Base-by-base conservation (phyloP, 2,329 filamentous ascomycete species). In the Clarireedia monteithiana region DNA sequence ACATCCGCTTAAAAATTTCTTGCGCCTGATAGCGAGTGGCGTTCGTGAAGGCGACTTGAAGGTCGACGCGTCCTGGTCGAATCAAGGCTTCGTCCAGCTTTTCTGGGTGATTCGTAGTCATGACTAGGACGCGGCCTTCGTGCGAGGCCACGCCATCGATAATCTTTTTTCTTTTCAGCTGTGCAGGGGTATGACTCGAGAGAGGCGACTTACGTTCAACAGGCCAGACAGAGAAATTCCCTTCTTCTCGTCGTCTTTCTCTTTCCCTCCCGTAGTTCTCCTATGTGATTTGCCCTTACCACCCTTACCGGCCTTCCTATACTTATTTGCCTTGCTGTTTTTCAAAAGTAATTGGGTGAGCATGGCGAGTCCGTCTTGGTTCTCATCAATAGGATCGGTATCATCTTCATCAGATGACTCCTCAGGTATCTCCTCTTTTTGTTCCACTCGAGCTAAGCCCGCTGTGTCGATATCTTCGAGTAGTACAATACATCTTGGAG, bases 71-170 rank as follows among this genome's bases (percentile, higher is more conserved):
- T 1, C 88, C 87, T 0, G 88, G 86, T 0, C 88, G 77, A 50
- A 91, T 84, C 5, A 94, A 77, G 0, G 87, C 88, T 47, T 84
- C 78, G 66, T 91, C 88, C 0, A 92, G 79, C 14, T 80, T 77
- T 63, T 91, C 84, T 2, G 85, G 85, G 58, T 83, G 80, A 70
- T 92, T 94, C 34, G 86, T 90, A 0, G 88, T 91, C 85, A 91
- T 90, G 72, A 92, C 84, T 17, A 92, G 78, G 12, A 92, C 81
- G 47, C 87, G 81, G 26, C 88, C 88, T 71, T 92, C 88, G 63
- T 89, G 86, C 3, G 84, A 87, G 1, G 86, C 86, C 1, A 91
- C 88, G 54, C 89, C 65, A n/a, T 56, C 53, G 10, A 56, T 56
- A 17, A 55, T 66, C 52, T 46, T 14, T 30, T 15, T 10, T 48